phyloP scores from a whole-genome alignment of 1,284 basidiomycete species.

The Trametes sp. region DNA sequence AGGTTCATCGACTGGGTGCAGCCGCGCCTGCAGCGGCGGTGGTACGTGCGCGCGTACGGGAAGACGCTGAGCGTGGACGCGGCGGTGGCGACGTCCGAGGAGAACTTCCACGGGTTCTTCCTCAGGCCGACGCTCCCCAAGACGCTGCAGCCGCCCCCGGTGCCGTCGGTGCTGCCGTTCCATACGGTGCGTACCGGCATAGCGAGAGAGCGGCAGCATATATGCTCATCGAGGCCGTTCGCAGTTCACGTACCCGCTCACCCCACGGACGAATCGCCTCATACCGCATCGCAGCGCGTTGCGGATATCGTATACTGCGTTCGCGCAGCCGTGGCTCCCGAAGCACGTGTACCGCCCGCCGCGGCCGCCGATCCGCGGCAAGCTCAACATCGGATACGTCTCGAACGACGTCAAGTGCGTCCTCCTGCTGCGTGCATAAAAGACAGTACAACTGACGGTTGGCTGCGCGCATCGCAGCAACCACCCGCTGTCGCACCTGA shows the following conservation, averaged over 20 bases:
- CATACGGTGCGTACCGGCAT: constrained; percentile 51
- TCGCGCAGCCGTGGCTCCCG: constrained; percentile 59
- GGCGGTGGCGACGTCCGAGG: constrained; percentile 12
- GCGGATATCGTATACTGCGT: constrained; percentile 57
- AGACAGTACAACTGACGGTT: too few relatives aligned
- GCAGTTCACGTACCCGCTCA: constrained; percentile 63
- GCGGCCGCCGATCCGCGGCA: constrained; percentile 51
- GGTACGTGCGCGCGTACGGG: constrained; percentile 57
- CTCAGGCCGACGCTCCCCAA: constrained; percentile 41
- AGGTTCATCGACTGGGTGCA: constrained; percentile 61
- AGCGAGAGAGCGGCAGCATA: background rate
- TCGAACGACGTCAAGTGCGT: constrained; percentile 63
- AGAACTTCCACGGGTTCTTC: constrained; percentile 24
- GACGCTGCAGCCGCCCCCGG: constrained; percentile 49
- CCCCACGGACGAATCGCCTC: constrained; percentile 57
- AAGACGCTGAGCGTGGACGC: constrained; percentile 35
- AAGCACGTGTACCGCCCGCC: constrained; percentile 60
- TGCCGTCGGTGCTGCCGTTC: constrained; percentile 67
- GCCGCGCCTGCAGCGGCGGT: constrained; percentile 55
- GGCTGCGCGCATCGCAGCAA: constrained; percentile 45
- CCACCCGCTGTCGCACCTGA: constrained; percentile 68
- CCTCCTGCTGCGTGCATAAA: too few relatives aligned
- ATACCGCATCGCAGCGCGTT: constrained; percentile 67
- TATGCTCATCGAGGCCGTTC: background rate
- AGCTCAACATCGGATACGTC: constrained; percentile 65